Base-by-base conservation (phyloP, 2,329 filamentous ascomycete genomes). In the Meredithiella fracta region DNA sequence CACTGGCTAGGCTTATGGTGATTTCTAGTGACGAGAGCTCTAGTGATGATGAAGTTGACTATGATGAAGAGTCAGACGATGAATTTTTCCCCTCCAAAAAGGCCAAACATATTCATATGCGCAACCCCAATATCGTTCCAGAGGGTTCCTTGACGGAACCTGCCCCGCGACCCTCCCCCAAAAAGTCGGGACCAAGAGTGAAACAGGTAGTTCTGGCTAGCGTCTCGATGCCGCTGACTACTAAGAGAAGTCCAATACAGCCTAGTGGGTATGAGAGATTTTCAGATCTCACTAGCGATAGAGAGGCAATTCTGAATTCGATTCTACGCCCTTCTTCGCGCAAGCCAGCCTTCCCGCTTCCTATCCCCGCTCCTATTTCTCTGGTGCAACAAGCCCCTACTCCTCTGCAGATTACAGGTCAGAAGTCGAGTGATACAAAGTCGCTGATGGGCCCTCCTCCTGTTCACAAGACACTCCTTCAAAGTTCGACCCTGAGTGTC, bases 21-120 rank as follows among this genome's bases (percentile, higher is more conserved):
- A 58, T 58, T 23, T 58, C 51, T 8, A 58, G 56, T n/a, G 56
- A 54, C 34, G 22, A 50, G 15, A 47, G 49, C 3, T 54, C 51
- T 1, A 29, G 25, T 17, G 40, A 25, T 4, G 14, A 34, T 14
- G 38, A 37, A 15, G n/a, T 23, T 14, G 3, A 26, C 9, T 17
- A 57, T 47, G 20, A 50, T 15, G 42, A 47, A 44, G 51, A 51
- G n/a, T 42, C 54, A 20, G 56, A 51, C 6, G 56, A 54, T 31
- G 38, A 53, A 20, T 25, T 54, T 11, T 38, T 49, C n/a, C 17
- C 26, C 37, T n/a, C 37, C 1, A 51, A 40, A 17, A 37, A 52
- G 7, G 11, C 47, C 23, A 34, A 34, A 11, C 29, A 34, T 5
- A 34, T 11, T 5, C 29, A 34, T 11, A 34, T 11, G 11, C 29